Conservation (phyloP, 345 rosid genomes). For the Rhodomyrtus tomentosa region DNA sequence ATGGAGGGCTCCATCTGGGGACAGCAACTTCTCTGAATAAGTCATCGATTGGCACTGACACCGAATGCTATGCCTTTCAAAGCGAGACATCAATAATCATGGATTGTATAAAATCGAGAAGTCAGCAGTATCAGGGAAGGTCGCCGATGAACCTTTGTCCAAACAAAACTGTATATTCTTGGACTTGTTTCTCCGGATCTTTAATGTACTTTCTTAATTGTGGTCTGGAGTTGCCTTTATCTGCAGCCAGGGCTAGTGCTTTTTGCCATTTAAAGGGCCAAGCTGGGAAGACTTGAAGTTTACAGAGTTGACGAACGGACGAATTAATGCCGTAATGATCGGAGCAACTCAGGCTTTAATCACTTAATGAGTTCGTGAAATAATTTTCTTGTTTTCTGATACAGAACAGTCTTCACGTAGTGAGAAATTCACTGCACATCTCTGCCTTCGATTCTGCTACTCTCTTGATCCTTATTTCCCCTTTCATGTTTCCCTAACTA, state of each 20-base stretch:
- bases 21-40: conserved; percentile 36
- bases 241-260: not conserved
- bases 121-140: not conserved
- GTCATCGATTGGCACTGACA: not conserved
- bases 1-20: conserved; percentile 33
- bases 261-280: not conserved
- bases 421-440: not conserved
- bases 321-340: not conserved
- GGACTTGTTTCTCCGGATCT: not conserved
- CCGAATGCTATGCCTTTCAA: not conserved
- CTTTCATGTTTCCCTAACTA: not conserved
- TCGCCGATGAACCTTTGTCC: not conserved
- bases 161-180: not conserved
- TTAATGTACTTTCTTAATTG: not conserved
- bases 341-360: not conserved
- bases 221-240: not conserved
- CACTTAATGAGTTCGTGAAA: not conserved
- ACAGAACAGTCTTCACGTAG: not conserved
- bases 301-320: not conserved
- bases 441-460: not conserved
- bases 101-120: not conserved
- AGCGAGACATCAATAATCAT: not conserved
- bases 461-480: not conserved
- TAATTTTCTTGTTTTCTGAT: not conserved
- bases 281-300: not conserved